Conservation (phyloP, 2,329 filamentous ascomycete genomes). For the Hymenoscyphus salicellus region DNA sequence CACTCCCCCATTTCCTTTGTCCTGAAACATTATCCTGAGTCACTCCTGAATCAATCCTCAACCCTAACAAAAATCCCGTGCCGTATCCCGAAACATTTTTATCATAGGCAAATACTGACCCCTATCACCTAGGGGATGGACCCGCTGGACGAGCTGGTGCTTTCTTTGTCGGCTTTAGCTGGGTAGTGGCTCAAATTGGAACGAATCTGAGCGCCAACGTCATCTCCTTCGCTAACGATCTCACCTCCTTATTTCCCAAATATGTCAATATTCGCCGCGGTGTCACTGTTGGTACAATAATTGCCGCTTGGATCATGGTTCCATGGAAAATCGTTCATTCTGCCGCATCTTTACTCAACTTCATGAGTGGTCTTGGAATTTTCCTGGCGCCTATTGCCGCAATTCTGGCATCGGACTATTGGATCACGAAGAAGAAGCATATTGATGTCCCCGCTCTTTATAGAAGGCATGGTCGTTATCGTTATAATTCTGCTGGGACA, state of each 20-base stretch:
- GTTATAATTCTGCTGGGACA: constrained; percentile 28
- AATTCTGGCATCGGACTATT: constrained; percentile 38
- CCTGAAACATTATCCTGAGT: too few relatives aligned
- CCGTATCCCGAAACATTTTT: too few relatives aligned
- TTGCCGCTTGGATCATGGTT: constrained; percentile 43
- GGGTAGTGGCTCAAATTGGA: constrained; percentile 36
- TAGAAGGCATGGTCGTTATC: constrained; percentile 27
- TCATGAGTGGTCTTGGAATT: constrained; percentile 38
- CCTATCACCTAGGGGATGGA: too few relatives aligned
- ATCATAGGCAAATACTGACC: too few relatives aligned
- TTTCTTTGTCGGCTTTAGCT: constrained; percentile 35
- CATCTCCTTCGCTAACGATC: constrained; percentile 35
- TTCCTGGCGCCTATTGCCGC: constrained; percentile 41
- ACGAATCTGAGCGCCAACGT: constrained; percentile 44
- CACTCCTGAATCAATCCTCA: too few relatives aligned
- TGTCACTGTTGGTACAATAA: constrained; percentile 42
- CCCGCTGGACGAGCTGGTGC: constrained; percentile 32
- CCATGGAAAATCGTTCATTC: constrained; percentile 47
- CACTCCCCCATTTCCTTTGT: too few relatives aligned
- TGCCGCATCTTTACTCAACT: constrained; percentile 33
- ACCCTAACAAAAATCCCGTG: too few relatives aligned
- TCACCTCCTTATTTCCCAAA: constrained; percentile 48
- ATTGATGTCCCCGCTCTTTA: constrained; percentile 39
- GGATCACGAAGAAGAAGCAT: constrained; percentile 34
- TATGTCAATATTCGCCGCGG: constrained; percentile 51